Evolutionary conservation across 169 alveolate species (phyloP), one percentile per base, ranked within the genome.

Genomic region (Plasmodium yoelii): DNA sequence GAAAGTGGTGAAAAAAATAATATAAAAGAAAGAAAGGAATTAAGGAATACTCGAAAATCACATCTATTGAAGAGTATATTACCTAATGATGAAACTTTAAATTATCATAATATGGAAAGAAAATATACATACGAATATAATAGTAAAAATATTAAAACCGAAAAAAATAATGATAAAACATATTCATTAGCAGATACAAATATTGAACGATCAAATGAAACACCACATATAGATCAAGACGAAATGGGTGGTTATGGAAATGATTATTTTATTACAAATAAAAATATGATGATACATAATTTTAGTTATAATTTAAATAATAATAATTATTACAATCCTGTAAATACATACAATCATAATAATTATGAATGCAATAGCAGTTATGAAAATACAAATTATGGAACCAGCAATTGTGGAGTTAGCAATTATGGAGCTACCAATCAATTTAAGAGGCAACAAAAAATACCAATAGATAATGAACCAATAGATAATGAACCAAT

Each of bases 31-130:
- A n/a, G 18, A 24, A 8, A 7, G 3, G n/a, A 15, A 13, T 19
- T 15, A 8, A 8, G 8, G 0, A 8, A 57, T 15, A n/a, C 22
- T 7, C 2, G 13, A 51, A 3, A 70, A 70, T 13, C 53, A 0
- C 26, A 70, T 56, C 51, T 64, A 18, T 47, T 70, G 18, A 70
- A 64, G 26, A 70, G 53, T 22, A 70, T 47, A 39, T 63, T 46
- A 49, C 10, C 53, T 18, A 46, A 70, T 51, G 68, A 28, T 3
- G 82, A 47, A 34, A 70, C 13, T 2, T 51, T 49, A 3, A 49
- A 46, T 47, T 70, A 70, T 39, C 47, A n/a, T 0, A 70, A 70
- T 51, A 51, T 12, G 59, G 59, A 51, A 15, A 15, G n/a, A 51
- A 51, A 51, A 13, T 18, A 19, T 57, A 57, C n/a, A 4, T 57